These are phyloP conservation scores for Striga asiatica DNA, from an alignment of 257 asterid genomes.

Conservation along the genomic window DNA sequence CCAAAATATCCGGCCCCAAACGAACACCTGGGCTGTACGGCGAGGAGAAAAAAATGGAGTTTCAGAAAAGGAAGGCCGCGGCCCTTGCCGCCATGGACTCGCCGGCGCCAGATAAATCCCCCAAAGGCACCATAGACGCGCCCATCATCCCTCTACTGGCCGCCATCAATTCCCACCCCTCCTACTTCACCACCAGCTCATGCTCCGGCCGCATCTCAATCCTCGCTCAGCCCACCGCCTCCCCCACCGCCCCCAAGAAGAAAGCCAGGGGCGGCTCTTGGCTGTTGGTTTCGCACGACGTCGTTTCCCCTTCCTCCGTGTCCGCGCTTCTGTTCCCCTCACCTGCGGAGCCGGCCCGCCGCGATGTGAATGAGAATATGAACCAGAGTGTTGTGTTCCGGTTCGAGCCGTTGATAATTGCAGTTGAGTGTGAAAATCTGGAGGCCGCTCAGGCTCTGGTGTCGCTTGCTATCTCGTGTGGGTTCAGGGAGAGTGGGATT, in stretches of 20 bases:
- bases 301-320: slow-evolving; percentile 35
- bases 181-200: slow-evolving; percentile 94
- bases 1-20: slow-evolving; percentile 8
- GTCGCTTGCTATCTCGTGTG: slow-evolving; percentile 65
- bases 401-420: slow-evolving; percentile 86
- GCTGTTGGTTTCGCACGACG: slow-evolving; percentile 78
- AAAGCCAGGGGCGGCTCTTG: slow-evolving; percentile 90
- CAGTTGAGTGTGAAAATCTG: slow-evolving; percentile 65
- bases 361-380: slow-evolving; percentile 7
- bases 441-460: slow-evolving; percentile 65
- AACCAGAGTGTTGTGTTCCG: slow-evolving; percentile 40
- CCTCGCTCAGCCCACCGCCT: slow-evolving; percentile 51
- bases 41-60: slow-evolving; percentile 35
- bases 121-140: slow-evolving; percentile 70
- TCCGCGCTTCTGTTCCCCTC: slow-evolving; percentile 41
- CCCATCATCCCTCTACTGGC: slow-evolving; percentile 67
- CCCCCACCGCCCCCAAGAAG: slow-evolving; percentile 42
- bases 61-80: slow-evolving; percentile 57
- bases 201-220: slow-evolving; percentile 96
- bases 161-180: slow-evolving; percentile 64
- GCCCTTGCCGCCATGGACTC: slow-evolving; percentile 60
- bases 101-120: slow-evolving; percentile 78
- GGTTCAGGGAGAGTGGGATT: slow-evolving; percentile 96
- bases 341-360: slow-evolving; percentile 5
- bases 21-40: neutral